Evolutionary conservation across 805 yeast genomes (phyloP).

Genomic region (Candida boleticola): DNA sequence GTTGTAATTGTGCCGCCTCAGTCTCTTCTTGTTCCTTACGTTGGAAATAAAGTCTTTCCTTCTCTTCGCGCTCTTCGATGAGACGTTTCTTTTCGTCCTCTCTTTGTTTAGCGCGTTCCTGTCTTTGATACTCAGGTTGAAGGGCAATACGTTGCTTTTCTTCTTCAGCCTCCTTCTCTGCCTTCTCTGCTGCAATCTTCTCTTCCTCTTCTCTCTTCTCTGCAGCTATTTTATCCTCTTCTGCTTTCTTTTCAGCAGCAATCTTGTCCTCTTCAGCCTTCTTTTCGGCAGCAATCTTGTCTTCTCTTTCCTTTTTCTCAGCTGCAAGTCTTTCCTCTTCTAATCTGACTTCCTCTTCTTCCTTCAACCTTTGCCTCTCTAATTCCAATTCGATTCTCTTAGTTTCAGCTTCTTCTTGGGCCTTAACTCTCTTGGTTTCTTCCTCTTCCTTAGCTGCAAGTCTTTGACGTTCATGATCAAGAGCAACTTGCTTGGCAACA

Average conservation of each 20-base stretch:
- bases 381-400: conserved; percentile 21
- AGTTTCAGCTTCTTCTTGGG: conserved; percentile 39
- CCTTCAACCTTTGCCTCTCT: conserved; percentile 38
- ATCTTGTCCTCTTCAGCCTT: conserved; percentile 10
- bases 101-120: conserved; percentile 22
- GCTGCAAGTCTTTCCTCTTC: conserved; percentile 20
- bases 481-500: conserved; percentile 38
- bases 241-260: conserved; percentile 9
- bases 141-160: conserved; percentile 18
- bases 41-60: conserved; percentile 22
- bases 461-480: conserved; percentile 34
- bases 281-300: conserved; percentile 14
- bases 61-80: conserved; percentile 23
- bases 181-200: conserved; percentile 12
- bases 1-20: conserved; percentile 28
- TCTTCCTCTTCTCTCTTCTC: conserved; percentile 12
- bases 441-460: conserved; percentile 42
- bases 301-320: conserved; percentile 21
- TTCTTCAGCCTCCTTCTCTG: conserved; percentile 21
- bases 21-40: conserved; percentile 23
- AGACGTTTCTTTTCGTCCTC: conserved; percentile 26
- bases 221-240: conserved; percentile 9
- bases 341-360: conserved; percentile 31
- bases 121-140: conserved; percentile 26
- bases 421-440: conserved; percentile 34